A percentile compares a stretch with the other conserved stretches of the same genome.
Conservation (phyloP, 2,329 filamentous ascomycete genomes). For the Alternaria conjuncta region DNA sequence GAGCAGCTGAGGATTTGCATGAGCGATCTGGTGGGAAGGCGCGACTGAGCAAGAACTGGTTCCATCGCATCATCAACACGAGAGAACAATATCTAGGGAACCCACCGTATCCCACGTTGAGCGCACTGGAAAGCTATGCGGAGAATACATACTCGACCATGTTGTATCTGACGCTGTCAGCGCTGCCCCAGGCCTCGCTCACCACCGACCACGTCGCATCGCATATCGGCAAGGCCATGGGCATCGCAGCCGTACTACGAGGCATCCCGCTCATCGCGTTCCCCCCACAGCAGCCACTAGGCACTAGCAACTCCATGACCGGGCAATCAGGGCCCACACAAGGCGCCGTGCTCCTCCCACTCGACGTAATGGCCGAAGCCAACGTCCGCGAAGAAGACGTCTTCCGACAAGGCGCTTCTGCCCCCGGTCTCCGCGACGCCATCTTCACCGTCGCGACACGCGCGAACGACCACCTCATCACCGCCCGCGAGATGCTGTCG, state of each 20-base stretch:
- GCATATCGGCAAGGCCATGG: conserved; percentile 92
- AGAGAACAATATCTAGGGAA: conserved; percentile 85
- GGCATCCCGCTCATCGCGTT: conserved; percentile 89
- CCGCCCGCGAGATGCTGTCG: conserved; percentile 87
- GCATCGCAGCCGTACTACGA: conserved; percentile 84
- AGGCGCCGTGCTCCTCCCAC: conserved; percentile 76
- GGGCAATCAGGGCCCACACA: conserved; percentile 56
- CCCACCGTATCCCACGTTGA: conserved; percentile 76
- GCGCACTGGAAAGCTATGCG: conserved; percentile 82
- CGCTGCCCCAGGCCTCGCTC: conserved; percentile 79
- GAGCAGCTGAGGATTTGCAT: conserved; percentile 68
- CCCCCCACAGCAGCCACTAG: conserved; percentile 65
- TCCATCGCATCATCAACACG: conserved; percentile 74
- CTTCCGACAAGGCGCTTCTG: conserved; percentile 78
- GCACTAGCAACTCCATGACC: conserved; percentile 46
- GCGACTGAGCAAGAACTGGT: conserved; percentile 63
- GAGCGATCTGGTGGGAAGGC: conserved; percentile 54
- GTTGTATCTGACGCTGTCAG: conserved; percentile 84
- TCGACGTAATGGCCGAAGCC: conserved; percentile 86
- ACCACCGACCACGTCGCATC: conserved; percentile 91
- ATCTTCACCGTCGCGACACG: conserved; percentile 91
- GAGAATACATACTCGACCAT: conserved; percentile 95
- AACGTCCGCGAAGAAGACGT: conserved; percentile 89
- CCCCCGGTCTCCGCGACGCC: conserved; percentile 82
- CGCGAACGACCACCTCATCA: conserved; percentile 95